Evolutionary conservation across 305 asterid species (phyloP), one percentile per base, ranked within the genome.

Genomic region (Plantago lanceolata): DNA sequence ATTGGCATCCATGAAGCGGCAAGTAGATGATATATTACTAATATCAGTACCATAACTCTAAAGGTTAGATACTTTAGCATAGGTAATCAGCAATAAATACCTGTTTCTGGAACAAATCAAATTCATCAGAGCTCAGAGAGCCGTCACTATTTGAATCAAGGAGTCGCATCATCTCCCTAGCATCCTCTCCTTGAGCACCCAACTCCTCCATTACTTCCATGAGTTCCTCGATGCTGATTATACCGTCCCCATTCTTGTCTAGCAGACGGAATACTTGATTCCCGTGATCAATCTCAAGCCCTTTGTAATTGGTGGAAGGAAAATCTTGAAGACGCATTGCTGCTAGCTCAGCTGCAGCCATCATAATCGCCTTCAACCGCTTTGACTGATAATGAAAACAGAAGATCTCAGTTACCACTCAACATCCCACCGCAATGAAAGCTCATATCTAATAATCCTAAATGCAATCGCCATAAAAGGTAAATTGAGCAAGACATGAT

Each of bases 201-300:
- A 91, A 86, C 76, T 91, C 96, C 70, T 85, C 95, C 96, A 91
- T 91, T 55, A 91, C 90, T 74, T 91, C 95, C 89, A 81, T 91
- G 74, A 91, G 98, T 68, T 91, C 98, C 67, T 86, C 95, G 21
- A 91, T 85, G 79, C 96, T 84, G 81, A 86, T 84, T 72, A 81
- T 91, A 56, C 96, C 98, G 70, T 91, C 98, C 76, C 92, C 96
- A 60, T 88, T 88, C 84, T 91, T 91, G 81, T 91, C 98, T 52
- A 91, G 86, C 78, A 91, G 83, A 63, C 71, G 79, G 78, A 88
- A 91, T 13, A 86, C 85, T 54, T 80, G 78, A 65, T 82, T 83
- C 65, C 86, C 77, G 63, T 54, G 72, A 69, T 84, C 89, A 71
- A 67, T 72, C 55, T 79, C 92, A 35, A 77, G 70, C 69, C 71